Percentiles rank a stretch among this genome's conserved stretches.
phyloP scores from a whole-genome alignment of 2,329 filamentous ascomycete genomes.

The Diplocarpon rosae region DNA sequence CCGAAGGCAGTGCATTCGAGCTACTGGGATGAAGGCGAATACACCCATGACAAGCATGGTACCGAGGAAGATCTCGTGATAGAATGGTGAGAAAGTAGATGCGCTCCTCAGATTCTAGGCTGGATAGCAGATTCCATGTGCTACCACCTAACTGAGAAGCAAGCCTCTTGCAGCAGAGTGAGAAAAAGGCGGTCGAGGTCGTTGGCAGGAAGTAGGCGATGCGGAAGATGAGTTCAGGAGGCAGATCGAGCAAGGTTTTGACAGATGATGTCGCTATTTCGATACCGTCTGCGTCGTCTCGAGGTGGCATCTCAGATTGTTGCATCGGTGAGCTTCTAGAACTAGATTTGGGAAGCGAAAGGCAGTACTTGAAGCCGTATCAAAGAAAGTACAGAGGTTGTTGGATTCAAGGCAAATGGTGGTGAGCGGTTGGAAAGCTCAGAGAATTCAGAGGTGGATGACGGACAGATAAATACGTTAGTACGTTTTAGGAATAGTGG shows the following conservation, averaged over 20 bases:
- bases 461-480: background rate
- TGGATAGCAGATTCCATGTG: conserved; percentile 4
- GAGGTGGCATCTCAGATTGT: conserved; percentile 5
- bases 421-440: background rate
- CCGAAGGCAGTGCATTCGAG: conserved; percentile 1
- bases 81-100: conserved; percentile 6
- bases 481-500: too few relatives aligned
- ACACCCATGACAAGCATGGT: conserved; percentile 6
- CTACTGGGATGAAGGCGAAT: conserved; percentile 4
- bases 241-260: conserved; percentile 7
- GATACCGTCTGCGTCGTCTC: conserved; percentile 2
- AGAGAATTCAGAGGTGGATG: background rate
- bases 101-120: conserved; percentile 3
- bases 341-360: background rate
- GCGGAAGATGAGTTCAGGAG: conserved; percentile 4
- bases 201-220: conserved; percentile 6
- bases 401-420: background rate
- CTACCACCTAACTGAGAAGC: conserved; percentile 2
- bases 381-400: background rate
- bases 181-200: conserved; percentile 5
- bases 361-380: background rate
- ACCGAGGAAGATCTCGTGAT: conserved; percentile 7
- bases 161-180: conserved; percentile 7
- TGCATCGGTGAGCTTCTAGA: conserved; percentile 1
- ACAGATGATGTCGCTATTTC: conserved; percentile 6